Conservation (phyloP, 2,329 filamentous ascomycete genomes). For the Aspergillus candidus region DNA sequence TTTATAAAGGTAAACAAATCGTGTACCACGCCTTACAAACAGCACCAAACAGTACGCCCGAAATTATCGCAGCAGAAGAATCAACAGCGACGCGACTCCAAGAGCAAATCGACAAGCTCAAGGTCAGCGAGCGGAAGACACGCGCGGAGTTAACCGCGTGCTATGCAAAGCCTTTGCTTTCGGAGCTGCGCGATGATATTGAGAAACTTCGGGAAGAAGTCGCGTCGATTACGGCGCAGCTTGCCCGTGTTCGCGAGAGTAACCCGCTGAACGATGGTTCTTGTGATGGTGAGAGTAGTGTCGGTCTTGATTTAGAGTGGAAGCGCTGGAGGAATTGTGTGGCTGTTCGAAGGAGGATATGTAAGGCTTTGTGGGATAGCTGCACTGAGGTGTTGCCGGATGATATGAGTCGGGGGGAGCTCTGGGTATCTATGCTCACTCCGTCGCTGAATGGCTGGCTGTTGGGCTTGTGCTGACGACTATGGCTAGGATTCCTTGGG, state of each 20-base stretch:
- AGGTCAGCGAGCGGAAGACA: conserved; percentile 44
- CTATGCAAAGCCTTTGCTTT: conserved; percentile 45
- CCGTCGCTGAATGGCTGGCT: neutral
- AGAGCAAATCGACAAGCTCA: conserved; percentile 40
- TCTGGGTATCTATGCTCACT: conserved; percentile 41
- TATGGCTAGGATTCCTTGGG: conserved; percentile 30
- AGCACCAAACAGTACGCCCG: conserved; percentile 43
- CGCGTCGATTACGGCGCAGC: conserved; percentile 31
- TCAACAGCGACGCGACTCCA: conserved; percentile 44
- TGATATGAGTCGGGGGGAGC: conserved; percentile 41
- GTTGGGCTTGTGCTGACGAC: conserved; percentile 2
- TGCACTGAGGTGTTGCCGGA: conserved; percentile 46
- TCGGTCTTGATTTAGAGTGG: conserved; percentile 41
- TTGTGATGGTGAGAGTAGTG: conserved; percentile 41
- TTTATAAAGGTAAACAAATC: conserved; percentile 51
- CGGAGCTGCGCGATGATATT: conserved; percentile 44
- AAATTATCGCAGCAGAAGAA: conserved; percentile 47
- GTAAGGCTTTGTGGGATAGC: conserved; percentile 45
- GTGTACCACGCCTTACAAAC: conserved; percentile 56
- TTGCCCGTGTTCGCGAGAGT: conserved; percentile 39
- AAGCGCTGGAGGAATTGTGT: conserved; percentile 39
- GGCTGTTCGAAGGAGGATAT: conserved; percentile 43
- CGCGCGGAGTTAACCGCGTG: conserved; percentile 44
- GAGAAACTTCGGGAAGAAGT: conserved; percentile 42
- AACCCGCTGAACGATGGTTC: conserved; percentile 36